These are phyloP conservation scores for Fusarium kyushuense DNA, from an alignment of 2,329 filamentous ascomycete species.

Conservation along the genomic window DNA sequence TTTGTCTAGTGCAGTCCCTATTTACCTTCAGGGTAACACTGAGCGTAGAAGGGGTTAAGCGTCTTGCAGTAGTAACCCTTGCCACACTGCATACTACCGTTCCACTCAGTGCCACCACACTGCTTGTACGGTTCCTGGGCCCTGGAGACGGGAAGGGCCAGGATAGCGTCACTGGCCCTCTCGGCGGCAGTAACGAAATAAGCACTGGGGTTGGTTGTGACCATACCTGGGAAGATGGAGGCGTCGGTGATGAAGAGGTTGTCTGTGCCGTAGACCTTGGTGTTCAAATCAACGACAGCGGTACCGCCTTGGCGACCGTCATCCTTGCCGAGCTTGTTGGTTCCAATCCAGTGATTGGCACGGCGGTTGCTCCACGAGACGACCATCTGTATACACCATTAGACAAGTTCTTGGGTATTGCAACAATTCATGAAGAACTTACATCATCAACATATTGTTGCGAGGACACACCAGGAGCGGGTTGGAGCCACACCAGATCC, in stretches of 20 bases:
- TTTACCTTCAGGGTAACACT: slow-evolving; percentile 8
- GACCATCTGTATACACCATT: not conserved
- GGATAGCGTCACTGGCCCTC: slow-evolving; percentile 12
- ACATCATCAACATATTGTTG: slow-evolving; percentile 22
- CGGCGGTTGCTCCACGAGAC: slow-evolving; percentile 24
- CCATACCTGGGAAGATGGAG: slow-evolving; percentile 20
- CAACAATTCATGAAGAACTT: not conserved
- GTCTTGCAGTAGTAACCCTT: slow-evolving; percentile 19
- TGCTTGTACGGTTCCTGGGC: slow-evolving; percentile 12
- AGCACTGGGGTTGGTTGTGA: slow-evolving; percentile 7
- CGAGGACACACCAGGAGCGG: slow-evolving; percentile 8
- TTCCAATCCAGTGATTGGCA: slow-evolving; percentile 24
- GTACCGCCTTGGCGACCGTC: slow-evolving; percentile 12
- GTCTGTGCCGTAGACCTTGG: slow-evolving; percentile 21
- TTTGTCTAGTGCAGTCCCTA: not conserved
- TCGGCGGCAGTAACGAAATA: slow-evolving; percentile 10
- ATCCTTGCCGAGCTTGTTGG: slow-evolving; percentile 21
- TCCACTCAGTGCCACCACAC: slow-evolving; percentile 16
- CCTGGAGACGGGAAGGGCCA: slow-evolving; percentile 13
- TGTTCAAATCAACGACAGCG: slow-evolving; percentile 23
- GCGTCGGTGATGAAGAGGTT: slow-evolving; percentile 16
- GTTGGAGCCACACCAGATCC: slow-evolving; percentile 15
- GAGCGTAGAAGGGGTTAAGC: slow-evolving; percentile 3
- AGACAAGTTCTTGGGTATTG: not conserved
- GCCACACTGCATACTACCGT: slow-evolving; percentile 10